Evolutionary conservation across 768 basidiomycete species (phyloP), one percentile per base, ranked within the genome.

Genomic region (Sarcodon sp.): DNA sequence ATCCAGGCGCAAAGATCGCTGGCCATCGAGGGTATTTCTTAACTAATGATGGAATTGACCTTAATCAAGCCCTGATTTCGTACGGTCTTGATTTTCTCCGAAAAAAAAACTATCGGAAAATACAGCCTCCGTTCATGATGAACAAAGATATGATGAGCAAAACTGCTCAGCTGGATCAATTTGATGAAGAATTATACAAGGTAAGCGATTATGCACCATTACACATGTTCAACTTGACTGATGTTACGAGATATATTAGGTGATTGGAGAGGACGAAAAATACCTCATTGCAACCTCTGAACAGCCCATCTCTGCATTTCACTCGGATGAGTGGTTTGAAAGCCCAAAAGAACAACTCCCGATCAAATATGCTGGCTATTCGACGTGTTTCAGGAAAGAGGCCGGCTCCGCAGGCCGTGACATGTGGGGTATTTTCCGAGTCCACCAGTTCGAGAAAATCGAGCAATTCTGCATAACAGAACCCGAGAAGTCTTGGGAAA

Each of bases 391-490:
- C 83, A 83, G 96, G 31, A 98, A 98, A 68, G 96, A 99, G 69
- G 96, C 96, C 2, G 96, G 96, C 33, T 87, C 91, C 3, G 91
- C 91, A 7, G 96, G 96, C 3, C 84, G 91, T 48, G 96, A 99
- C 57, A 97, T 94, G 75, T 97, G 96, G 92, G 96, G 96, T 49
- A 97, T 98, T 66, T 99, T 99, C 81, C 88, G 96, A 18, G 94
- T 99, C 47, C 96, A 99, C 62, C 96, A 99, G 66, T 99, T 99
- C 55, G 96, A 99, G 69, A 99, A 99, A 71, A 77, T 99, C 46
- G 96, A 99, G 63, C 81, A 98, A 71, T 98, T 98, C 66, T 82
- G 86, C 69, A 76, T 99, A 57, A 97, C 94, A 6, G 85, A 90
- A 21, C 93, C 96, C 0, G 84, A 87, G 55, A 85, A 90, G 62